phyloP scores from a whole-genome alignment of 768 basidiomycete species.

The Boletus rubropictus region DNA sequence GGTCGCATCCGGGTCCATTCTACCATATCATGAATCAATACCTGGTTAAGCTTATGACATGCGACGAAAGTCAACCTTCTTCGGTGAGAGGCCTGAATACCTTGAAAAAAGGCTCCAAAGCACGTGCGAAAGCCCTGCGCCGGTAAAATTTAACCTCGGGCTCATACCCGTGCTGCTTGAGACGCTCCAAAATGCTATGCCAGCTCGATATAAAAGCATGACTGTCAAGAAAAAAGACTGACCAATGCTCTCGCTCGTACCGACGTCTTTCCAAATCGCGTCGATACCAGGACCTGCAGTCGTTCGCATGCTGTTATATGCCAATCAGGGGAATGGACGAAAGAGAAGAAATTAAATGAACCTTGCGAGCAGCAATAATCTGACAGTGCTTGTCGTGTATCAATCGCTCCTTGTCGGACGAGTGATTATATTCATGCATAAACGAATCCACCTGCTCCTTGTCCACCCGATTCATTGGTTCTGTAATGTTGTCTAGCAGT shows the following conservation, averaged over 20 bases:
- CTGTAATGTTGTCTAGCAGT: not conserved
- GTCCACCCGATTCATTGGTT: not conserved
- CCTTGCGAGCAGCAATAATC: not conserved
- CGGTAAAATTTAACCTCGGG: not conserved
- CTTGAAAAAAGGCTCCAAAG: not conserved
- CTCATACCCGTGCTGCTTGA: not conserved
- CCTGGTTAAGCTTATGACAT: not conserved
- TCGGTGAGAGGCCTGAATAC: not conserved
- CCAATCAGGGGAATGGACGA: not conserved
- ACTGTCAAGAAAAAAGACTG: not conserved
- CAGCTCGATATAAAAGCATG: too few species aligned
- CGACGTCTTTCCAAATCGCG: not conserved
- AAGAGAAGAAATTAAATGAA: not conserved
- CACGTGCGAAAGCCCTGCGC: fast-evolving
- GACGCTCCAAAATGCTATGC: not conserved
- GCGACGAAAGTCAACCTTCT: not conserved
- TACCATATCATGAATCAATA: not conserved
- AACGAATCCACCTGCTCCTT: not conserved
- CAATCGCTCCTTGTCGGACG: not conserved
- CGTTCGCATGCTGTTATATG: not conserved
- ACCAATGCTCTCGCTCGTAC: not conserved
- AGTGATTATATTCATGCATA: not conserved
- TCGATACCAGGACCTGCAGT: not conserved
- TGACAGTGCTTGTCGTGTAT: not conserved
- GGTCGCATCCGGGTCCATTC: not conserved